Evolutionary conservation across 2,329 filamentous ascomycete genomes (phyloP).

Genomic region (Waltergamsia citrina): DNA sequence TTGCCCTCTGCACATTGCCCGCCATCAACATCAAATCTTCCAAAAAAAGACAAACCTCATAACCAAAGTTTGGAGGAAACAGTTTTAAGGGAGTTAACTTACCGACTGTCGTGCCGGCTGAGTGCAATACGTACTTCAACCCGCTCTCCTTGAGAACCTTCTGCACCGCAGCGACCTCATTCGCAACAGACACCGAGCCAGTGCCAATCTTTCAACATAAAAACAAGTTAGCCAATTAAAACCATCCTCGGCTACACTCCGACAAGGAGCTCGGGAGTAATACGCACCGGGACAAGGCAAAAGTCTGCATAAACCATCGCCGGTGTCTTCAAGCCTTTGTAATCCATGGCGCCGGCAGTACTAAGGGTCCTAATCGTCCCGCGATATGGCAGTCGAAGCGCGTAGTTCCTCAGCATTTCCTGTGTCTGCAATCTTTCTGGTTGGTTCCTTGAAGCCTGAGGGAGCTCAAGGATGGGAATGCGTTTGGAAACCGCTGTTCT

Average conservation of each 20-base stretch:
- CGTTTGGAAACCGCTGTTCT: too few relatives aligned
- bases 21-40: not conserved
- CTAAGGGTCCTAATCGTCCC: too few relatives aligned
- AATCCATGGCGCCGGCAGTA: too few relatives aligned
- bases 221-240: not conserved
- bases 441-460: too few relatives aligned
- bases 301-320: conserved; percentile 78
- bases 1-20: conserved; percentile 58
- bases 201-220: conserved; percentile 88
- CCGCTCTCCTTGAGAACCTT: conserved; percentile 73
- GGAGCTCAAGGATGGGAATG: too few relatives aligned
- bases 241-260: not conserved
- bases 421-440: too few relatives aligned
- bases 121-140: conserved; percentile 81
- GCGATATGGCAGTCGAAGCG: too few relatives aligned
- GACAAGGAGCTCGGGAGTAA: not conserved
- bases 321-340: conserved; percentile 52
- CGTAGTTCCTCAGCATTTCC: too few relatives aligned
- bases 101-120: conserved; percentile 89
- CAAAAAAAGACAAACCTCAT: too few relatives aligned
- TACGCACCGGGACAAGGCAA: conserved; percentile 70
- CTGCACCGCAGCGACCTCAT: conserved; percentile 84
- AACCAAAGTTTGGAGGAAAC: not conserved
- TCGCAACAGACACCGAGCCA: conserved; percentile 62
- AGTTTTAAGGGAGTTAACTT: conserved; percentile 22